Conservation (phyloP, 495 filamentous ascomycete species). For the Hypomontagnella monticulosa region DNA sequence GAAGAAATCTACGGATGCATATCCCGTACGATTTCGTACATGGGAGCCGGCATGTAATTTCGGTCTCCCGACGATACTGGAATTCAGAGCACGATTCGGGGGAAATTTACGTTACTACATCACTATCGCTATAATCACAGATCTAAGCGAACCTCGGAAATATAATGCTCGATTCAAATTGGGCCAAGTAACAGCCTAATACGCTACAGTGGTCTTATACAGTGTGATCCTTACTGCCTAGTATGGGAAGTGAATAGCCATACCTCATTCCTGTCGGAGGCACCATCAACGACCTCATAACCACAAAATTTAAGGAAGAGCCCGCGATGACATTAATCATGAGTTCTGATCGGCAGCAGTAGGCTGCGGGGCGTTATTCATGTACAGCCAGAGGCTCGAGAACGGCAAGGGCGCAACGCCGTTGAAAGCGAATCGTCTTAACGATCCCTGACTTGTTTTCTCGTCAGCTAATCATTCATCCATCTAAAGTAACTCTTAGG, state of each 20-base stretch:
- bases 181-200: not conserved
- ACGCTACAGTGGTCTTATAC: not conserved
- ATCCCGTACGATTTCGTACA: too few species aligned
- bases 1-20: too few species aligned
- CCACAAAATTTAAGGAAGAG: too few species aligned
- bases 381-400: slow-evolving; percentile 30
- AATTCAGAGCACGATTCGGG: not conserved
- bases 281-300: not conserved
- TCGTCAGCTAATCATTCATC: slow-evolving; percentile 12
- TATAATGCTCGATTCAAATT: not conserved
- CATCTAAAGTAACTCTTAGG: not conserved
- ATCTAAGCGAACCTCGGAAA: not conserved
- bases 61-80: not conserved
- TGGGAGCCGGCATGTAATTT: not conserved
- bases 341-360: not conserved
- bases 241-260: too few species aligned
- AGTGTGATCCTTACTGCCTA: too few species aligned
- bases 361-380: slow-evolving; percentile 2
- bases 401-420: slow-evolving; percentile 27
- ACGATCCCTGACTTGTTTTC: slow-evolving; percentile 25
- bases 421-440: slow-evolving; percentile 34
- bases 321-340: not conserved
- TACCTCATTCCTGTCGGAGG: too few species aligned
- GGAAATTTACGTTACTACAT: not conserved
- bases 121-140: not conserved